These are phyloP conservation scores for Ophiostoma pallidulum DNA, from an alignment of 2,329 filamentous ascomycete species.

Conservation along the genomic window DNA sequence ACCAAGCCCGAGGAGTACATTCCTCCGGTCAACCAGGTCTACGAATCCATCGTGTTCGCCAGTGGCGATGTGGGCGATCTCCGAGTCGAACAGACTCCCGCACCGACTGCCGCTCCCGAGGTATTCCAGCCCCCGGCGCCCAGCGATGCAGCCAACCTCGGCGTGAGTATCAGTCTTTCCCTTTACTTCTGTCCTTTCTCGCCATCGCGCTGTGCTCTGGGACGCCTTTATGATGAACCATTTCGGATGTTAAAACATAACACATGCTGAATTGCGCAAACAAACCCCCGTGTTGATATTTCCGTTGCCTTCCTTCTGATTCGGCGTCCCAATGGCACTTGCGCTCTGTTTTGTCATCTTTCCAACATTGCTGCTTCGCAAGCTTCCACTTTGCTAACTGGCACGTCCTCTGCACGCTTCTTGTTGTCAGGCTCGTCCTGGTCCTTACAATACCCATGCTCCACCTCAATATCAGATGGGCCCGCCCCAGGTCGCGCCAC, in stretches of 20 bases:
- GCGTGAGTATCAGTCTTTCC: constrained; percentile 57
- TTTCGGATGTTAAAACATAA: constrained; percentile 92
- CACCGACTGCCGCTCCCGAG: constrained; percentile 60
- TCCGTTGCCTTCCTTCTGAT: constrained; percentile 99
- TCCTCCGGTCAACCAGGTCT: constrained; percentile 73
- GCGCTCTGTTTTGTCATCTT: too few relatives aligned
- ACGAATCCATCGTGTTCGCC: constrained; percentile 97
- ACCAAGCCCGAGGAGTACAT: constrained; percentile 73
- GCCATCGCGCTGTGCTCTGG: too few relatives aligned
- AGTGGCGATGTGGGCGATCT: constrained; percentile 98
- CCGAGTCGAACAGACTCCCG: constrained; percentile 76
- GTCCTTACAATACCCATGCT: constrained; percentile 21
- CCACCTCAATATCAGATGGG: constrained; percentile 25
- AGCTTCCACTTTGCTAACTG: constrained; percentile 8
- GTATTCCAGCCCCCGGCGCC: constrained; percentile 70
- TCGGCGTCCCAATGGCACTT: too few relatives aligned
- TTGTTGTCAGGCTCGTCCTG: constrained; percentile 28
- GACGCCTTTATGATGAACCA: constrained; percentile 67
- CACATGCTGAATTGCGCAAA: constrained; percentile 86
- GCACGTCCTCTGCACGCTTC: neutral
- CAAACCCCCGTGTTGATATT: constrained; percentile 83
- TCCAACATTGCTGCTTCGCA: too few relatives aligned
- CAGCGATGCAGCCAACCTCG: constrained; percentile 92
- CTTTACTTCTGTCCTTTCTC: constrained; percentile 9
- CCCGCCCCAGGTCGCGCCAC: constrained; percentile 18